A percentile compares a stretch with the other conserved stretches of the same genome.
Evolutionary conservation across 257 asterid species (phyloP).

Genomic region (Datura wrightii): DNA sequence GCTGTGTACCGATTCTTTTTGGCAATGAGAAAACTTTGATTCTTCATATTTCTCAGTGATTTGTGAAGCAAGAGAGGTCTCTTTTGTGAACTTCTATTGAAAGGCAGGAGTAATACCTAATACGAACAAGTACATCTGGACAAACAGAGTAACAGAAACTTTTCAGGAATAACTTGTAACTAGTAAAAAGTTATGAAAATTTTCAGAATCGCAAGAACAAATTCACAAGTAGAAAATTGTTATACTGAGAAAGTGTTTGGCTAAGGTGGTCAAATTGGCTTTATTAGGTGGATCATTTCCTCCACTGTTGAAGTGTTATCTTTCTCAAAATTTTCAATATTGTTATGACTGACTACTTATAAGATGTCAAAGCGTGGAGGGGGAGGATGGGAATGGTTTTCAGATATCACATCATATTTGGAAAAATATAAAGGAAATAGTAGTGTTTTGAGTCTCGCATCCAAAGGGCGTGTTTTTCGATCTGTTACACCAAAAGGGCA

Average conservation of each 20-base stretch:
- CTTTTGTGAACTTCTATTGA: not conserved
- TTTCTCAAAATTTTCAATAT: not conserved
- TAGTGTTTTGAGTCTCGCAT: no score
- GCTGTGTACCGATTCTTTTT: constrained; percentile 15
- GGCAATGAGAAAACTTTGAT: constrained; percentile 27
- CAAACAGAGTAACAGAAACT: not conserved
- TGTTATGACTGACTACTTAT: not conserved
- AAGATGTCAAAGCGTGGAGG: not conserved
- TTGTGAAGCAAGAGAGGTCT: not conserved
- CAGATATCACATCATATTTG: not conserved
- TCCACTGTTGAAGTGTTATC: no score
- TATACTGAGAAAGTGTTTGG: not conserved
- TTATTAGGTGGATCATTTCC: no score
- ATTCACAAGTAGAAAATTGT: not conserved
- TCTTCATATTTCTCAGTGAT: constrained; percentile 23
- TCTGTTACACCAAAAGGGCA: no score
- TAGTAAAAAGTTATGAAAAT: not conserved
- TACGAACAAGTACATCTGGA: not conserved
- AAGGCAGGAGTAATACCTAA: not conserved
- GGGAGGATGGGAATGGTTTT: not conserved
- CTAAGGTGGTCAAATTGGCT: not conserved
- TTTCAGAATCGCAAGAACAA: not conserved
- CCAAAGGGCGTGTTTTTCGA: no score
- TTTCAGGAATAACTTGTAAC: not conserved
- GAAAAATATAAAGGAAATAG: not conserved